Conservation (phyloP, 441 rosid species). For the Populus hybrid region DNA sequence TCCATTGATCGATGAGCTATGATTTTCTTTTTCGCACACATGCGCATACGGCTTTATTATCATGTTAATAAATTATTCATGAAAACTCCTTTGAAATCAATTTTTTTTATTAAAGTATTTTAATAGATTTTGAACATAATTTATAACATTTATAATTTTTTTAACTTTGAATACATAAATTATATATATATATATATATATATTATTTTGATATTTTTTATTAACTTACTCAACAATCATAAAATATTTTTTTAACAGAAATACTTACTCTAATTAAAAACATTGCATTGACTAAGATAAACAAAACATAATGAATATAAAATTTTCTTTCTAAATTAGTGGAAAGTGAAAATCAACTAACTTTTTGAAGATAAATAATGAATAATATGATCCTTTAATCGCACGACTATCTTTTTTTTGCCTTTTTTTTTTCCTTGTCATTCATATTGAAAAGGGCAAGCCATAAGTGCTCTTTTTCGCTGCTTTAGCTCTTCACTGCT, state of each 20-base stretch:
- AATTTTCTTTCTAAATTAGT: not conserved
- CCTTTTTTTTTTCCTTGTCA: not conserved
- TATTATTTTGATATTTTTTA: too few species aligned
- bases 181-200: too few species aligned
- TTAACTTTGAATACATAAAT: too few species aligned
- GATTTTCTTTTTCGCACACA: not conserved
- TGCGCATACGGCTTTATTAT: not conserved
- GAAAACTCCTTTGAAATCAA: too few species aligned
- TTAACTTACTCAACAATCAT: too few species aligned
- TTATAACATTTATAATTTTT: too few species aligned
- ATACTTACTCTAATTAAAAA: too few species aligned
- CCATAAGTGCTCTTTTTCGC: not conserved
- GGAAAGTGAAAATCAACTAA: constrained; percentile 1
- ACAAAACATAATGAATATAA: not conserved
- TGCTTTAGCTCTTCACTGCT: not conserved
- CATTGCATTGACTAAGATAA: not conserved
- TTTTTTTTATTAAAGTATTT: too few species aligned
- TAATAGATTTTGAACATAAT: too few species aligned
- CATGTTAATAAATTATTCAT: too few species aligned
- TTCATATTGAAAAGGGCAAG: not conserved
- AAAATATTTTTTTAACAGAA: not conserved
- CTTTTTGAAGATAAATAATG: not conserved
- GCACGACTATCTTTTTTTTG: not conserved
- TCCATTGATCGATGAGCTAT: not conserved
- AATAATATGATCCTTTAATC: not conserved